Evolutionary conservation across 345 rosid genomes (phyloP), one percentile per base, ranked within the genome.

Genomic region (Pugionium cornutum): DNA sequence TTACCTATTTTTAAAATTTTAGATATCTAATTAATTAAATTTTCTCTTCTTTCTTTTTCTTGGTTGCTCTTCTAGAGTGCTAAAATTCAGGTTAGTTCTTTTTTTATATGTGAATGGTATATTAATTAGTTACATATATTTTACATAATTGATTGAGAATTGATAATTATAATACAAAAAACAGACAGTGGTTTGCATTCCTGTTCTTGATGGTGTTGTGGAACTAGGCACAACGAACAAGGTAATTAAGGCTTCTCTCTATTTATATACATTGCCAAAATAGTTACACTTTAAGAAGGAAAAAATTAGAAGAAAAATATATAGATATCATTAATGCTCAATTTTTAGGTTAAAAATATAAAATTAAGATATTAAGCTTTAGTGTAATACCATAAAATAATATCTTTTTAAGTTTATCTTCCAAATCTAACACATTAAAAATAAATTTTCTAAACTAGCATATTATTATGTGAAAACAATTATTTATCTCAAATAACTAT

Each of bases 131-230:
- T 18, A 18, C 18, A 18, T 18, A 58, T 53, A 18, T 57, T 33
- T 44, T 9, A 43, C 18, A 9, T 28, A 35, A 49, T 58, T 11
- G 35, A 49, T 52, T 60, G 56, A 52, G 2, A 45, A 59, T 42
- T 50, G 11, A 42, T 37, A 35, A 62, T 44, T 33, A 36, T 36
- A 53, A 4, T 2, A 10, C 2, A 33, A 3, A 9, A 67, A 69
- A 62, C 87, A 95, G 98, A 95, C 99, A 1, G 91, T 89, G 39
- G 84, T 95, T 8, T 91, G 99, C 78, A 84, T 91, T 71, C 98
- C 99, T 33, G 75, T 95, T 46, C 83, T 86, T 7, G 91, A 89
- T 67, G 98, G 99, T 2, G 94, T 91, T 2, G 83, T 95, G 61
- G 99, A 95, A 66, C 58, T 95, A 26, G 99, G 98, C 35, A 72